Base-by-base conservation (phyloP, 306 rosid species). In the Vicia sativa region DNA sequence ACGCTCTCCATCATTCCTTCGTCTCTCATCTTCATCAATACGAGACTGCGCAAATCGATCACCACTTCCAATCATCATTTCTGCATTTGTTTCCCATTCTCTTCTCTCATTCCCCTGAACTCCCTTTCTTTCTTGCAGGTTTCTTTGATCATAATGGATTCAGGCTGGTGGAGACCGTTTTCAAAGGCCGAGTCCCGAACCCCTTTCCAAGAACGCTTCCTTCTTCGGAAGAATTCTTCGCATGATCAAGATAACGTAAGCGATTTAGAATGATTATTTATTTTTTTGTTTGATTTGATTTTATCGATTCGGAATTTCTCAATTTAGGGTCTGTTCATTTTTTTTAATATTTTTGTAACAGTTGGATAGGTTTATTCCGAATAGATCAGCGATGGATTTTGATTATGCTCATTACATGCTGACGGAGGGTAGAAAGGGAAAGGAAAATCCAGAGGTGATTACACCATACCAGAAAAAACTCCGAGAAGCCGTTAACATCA, bases 401-500 rank as follows among this genome's bases (percentile, higher is more conserved):
- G 76, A 62, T 28, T 80, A 62, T 35, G 84, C 87, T 2, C 81
- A 82, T 56, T 75, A 76, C 58, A 84, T 87, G 89, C 68, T 84
- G 7, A 84, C 79, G 2, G 84, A 75, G 15, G 82, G 85, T 10
- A 72, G 54, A 55, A 82, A 81, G 76, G 81, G 62, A 54, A 84
- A 83, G 78, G 96, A 85, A 67, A 90, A 85, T 67, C 85, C 89
- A 2, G 29, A 58, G 28, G n/a, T 71, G 46, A 78, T 67, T 11
- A 79, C 86, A 1, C 89, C 95, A 1, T 90, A 85, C 56, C 84
- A 49, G 72, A 82, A 79, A 80, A 78, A 63, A 15, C 71, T 90
- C 56, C 86, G 90, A 0, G 95, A 85, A 67, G 77, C 90, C 8
- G 61, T 77, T 55, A 86, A 90, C 86, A 90, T 90, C 87, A 80